phyloP scores from a whole-genome alignment of 2,329 filamentous ascomycete genomes.

The Fusarium sp. region DNA sequence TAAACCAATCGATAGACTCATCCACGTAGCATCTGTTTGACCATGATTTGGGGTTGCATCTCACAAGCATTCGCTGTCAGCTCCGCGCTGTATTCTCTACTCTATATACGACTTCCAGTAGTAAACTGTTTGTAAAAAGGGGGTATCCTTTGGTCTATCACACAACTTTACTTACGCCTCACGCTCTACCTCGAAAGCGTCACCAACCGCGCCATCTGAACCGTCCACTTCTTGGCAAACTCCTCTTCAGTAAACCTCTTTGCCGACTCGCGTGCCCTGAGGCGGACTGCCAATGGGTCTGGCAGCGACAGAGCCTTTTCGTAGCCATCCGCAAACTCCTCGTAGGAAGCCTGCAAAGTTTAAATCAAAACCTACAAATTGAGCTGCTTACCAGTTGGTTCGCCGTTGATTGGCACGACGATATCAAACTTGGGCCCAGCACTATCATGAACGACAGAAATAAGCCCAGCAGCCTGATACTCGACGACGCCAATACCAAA shows the following conservation, averaged over 20 bases:
- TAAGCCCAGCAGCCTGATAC: constrained; percentile 94
- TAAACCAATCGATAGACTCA: constrained; percentile 40
- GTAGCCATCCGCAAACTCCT: constrained; percentile 85
- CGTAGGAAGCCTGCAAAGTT: constrained; percentile 82
- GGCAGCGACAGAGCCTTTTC: constrained; percentile 79
- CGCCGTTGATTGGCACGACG: constrained; percentile 81
- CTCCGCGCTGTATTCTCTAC: constrained; percentile 8
- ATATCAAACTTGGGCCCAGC: constrained; percentile 96
- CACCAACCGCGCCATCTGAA: constrained; percentile 80
- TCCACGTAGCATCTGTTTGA: not conserved
- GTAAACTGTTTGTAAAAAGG: constrained; percentile 33
- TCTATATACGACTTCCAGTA: constrained; percentile 27
- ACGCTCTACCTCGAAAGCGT: constrained; percentile 49
- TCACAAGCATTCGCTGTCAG: not conserved
- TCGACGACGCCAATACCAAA: constrained; percentile 99
- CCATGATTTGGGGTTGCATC: not conserved
- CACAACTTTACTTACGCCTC: constrained; percentile 30
- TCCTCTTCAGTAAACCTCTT: constrained; percentile 88
- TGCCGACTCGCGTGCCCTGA: constrained; percentile 81
- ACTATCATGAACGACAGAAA: constrained; percentile 92
- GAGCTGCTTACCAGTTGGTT: constrained; percentile 74
- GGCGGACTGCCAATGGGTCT: constrained; percentile 80
- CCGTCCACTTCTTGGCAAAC: constrained; percentile 84
- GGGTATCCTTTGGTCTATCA: constrained; percentile 55
- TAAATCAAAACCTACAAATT: too few relatives aligned